Percentiles rank a stretch among this genome's conserved stretches.
Evolutionary conservation across 805 yeast genomes (phyloP).

Genomic region (Schwanniomyces polymorphus): DNA sequence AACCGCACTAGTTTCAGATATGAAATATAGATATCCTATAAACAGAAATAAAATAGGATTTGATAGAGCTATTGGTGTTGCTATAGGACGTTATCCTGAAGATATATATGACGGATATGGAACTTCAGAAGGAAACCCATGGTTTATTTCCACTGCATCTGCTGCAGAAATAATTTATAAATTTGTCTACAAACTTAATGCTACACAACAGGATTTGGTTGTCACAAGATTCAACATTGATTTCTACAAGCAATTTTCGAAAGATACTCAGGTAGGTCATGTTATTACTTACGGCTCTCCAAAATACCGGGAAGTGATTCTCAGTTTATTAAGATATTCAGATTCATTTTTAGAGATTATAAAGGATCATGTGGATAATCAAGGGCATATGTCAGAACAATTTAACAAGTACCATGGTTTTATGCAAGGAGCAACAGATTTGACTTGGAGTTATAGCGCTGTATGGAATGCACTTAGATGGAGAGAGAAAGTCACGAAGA

Average conservation of each 20-base stretch:
- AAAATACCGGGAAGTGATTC: conserved; percentile 48
- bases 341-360: conserved; percentile 67
- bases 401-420: conserved; percentile 78
- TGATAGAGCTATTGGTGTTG: conserved; percentile 49
- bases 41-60: conserved; percentile 47
- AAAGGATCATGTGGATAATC: conserved; percentile 57
- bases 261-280: conserved; percentile 21
- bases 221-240: conserved; percentile 29
- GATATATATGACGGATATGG: conserved; percentile 81
- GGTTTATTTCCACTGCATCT: conserved; percentile 80
- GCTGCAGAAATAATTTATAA: conserved; percentile 66
- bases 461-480: conserved; percentile 68
- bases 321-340: conserved; percentile 51
- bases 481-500: conserved; percentile 46
- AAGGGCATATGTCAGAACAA: conserved; percentile 85
- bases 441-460: conserved; percentile 91
- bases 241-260: conserved; percentile 33
- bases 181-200: conserved; percentile 46
- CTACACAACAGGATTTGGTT: conserved; percentile 41
- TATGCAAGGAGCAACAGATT: conserved; percentile 82
- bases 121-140: conserved; percentile 82
- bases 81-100: conserved; percentile 90
- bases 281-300: conserved; percentile 36
- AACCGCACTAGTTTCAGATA: conserved; percentile 58
- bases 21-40: conserved; percentile 76